Base-by-base conservation (phyloP, 768 basidiomycete species). In the Tricholoma flavovirens region DNA sequence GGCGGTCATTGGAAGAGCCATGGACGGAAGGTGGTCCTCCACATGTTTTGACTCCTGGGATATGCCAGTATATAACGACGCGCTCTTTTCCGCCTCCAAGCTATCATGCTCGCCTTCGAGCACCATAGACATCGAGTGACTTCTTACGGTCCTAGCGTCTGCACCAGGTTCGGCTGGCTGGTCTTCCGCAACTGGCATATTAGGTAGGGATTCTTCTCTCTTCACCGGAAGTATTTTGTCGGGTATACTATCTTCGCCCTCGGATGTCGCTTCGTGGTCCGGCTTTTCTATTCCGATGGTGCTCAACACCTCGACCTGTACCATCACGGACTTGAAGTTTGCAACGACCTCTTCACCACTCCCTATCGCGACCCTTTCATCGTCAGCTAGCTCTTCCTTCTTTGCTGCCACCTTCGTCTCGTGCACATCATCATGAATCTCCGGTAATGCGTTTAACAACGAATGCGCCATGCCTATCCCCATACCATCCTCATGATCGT, bases 391-490 rank as follows among this genome's bases (percentile, higher is more conserved):
- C 12, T 38, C 43, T 15, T 43, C 50, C 36, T 55, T 26, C 36
- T 56, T 54, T 4, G 17, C 19, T 10, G 15, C 17, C 51, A 21
- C 46, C 3, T 53, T 49, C 12, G 10, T 30, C 46, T 64, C 56
- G 26, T 46, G 35, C 48, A 59, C 69, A 26, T 75, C 75, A 48
- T 86, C 86, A 12, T 69, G 67, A 5, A 89, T 67, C n/a, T 77
- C 73, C 0, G 87, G 86, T 22, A 90, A 65, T n/a, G 78, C 73
- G 45, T 81, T 86, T 15, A 92, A 73, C 9, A 90, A 62, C 3
- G 88, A 85, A 67, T 92, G 90, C 35, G 89, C 74, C 88, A 90
- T 90, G 22, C 90, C 64, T 40, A 62, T 35, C 11, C 52, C 56
- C 35, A 15, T 24, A 24, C 21, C 26, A 26, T n/a, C 46, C 6